Evolutionary conservation across 2,329 filamentous ascomycete genomes (phyloP).

Genomic region (Apiospora aurea): DNA sequence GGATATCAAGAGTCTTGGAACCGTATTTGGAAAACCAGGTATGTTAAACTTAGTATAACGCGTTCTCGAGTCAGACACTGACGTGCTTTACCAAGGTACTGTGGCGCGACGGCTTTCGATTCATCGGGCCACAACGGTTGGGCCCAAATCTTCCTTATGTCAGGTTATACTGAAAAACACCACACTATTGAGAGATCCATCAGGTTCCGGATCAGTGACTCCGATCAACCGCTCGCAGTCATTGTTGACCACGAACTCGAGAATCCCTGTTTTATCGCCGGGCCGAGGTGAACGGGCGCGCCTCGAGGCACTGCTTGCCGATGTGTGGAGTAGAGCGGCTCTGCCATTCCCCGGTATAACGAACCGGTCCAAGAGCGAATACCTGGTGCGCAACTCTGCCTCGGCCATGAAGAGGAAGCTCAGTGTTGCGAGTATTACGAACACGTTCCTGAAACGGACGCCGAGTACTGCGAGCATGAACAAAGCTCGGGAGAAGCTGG

Average conservation of each 20-base stretch:
- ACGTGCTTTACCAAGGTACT: slow-evolving; percentile 53
- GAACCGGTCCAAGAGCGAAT: slow-evolving; percentile 68
- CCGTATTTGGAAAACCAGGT: slow-evolving; percentile 78
- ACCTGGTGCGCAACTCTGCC: slow-evolving; percentile 78
- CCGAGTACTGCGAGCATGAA: slow-evolving; percentile 56
- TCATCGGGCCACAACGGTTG: slow-evolving; percentile 77
- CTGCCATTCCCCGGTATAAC: slow-evolving; percentile 87
- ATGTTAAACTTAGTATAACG: not conserved
- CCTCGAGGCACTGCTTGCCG: slow-evolving; percentile 75
- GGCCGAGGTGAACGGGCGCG: slow-evolving; percentile 77
- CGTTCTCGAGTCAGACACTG: not conserved
- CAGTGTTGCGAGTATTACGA: slow-evolving; percentile 80
- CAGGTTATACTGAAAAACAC: slow-evolving; percentile 91
- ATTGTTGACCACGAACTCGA: slow-evolving; percentile 70
- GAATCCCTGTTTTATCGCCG: slow-evolving; percentile 75
- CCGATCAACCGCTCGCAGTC: slow-evolving; percentile 82
- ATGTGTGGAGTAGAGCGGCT: slow-evolving; percentile 84
- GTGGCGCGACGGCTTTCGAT: slow-evolving; percentile 76
- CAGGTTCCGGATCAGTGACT: slow-evolving; percentile 51
- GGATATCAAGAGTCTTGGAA: slow-evolving; percentile 76
- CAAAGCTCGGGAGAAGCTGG: slow-evolving; percentile 41
- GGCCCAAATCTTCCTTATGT: slow-evolving; percentile 70
- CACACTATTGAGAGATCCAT: slow-evolving; percentile 66
- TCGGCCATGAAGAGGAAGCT: slow-evolving; percentile 89
- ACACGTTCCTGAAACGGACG: slow-evolving; percentile 77